Conservation (phyloP, 768 basidiomycete species). For the Phylloporus arenicola region DNA sequence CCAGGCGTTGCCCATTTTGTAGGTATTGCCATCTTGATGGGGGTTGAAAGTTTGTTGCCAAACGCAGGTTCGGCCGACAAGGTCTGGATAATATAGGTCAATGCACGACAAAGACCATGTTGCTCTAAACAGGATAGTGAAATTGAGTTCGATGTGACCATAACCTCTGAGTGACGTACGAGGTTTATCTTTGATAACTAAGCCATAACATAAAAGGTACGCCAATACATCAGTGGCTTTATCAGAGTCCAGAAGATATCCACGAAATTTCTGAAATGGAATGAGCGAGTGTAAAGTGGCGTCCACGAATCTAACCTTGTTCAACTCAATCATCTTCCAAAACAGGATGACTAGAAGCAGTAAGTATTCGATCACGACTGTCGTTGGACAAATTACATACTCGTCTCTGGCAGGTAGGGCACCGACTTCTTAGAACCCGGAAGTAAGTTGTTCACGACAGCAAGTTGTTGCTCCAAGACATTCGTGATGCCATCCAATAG, state of each 20-base stretch:
- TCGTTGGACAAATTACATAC: slow-evolving; percentile 40
- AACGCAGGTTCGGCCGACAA: slow-evolving; percentile 82
- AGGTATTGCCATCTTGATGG: slow-evolving; percentile 62
- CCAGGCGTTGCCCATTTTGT: slow-evolving; percentile 73
- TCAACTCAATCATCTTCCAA: slow-evolving; percentile 90
- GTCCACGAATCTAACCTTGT: slow-evolving; percentile 60
- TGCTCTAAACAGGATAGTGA: slow-evolving; percentile 53
- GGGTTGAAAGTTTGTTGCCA: slow-evolving; percentile 59
- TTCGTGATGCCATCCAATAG: slow-evolving; percentile 66
- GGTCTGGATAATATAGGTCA: slow-evolving; percentile 89
- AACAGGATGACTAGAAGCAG: slow-evolving; percentile 60
- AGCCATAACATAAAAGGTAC: slow-evolving; percentile 71
- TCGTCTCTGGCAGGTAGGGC: slow-evolving; percentile 76
- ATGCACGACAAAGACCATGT: slow-evolving; percentile 82
- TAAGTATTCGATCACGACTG: slow-evolving; percentile 5
- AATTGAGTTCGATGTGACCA: slow-evolving; percentile 1
- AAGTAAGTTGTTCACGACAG: slow-evolving; percentile 64
- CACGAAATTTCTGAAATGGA: slow-evolving; percentile 77
- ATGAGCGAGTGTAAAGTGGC: not conserved
- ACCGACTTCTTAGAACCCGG: slow-evolving; percentile 83
- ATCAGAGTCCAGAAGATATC: slow-evolving; percentile 76
- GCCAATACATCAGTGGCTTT: slow-evolving; percentile 71
- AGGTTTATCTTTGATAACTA: slow-evolving; percentile 92
- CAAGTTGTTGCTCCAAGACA: slow-evolving; percentile 71
- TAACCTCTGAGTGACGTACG: slow-evolving; percentile 44